Percentiles rank a stretch among this genome's conserved stretches.
phyloP scores from a whole-genome alignment of 352 stramenopile genomes.

The Pythium utonaiense region DNA sequence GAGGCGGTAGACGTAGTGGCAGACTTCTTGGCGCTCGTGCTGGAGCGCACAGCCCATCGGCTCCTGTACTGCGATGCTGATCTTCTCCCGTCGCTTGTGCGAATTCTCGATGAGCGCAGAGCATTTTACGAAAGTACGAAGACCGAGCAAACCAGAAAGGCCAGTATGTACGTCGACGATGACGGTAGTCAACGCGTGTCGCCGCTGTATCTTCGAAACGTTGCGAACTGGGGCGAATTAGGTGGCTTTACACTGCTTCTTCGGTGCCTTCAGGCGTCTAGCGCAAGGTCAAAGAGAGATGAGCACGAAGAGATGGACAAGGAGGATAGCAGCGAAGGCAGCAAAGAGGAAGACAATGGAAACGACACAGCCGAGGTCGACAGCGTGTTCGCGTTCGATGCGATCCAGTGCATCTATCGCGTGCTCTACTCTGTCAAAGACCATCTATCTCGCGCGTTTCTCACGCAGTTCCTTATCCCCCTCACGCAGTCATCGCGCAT shows the following conservation, averaged over 20 bases:
- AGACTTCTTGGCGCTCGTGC: constrained; percentile 47
- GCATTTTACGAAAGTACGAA: constrained; percentile 48
- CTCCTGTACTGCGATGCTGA: constrained; percentile 36
- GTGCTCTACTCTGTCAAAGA: constrained; percentile 63
- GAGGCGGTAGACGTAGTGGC: constrained; percentile 35
- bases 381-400: constrained; percentile 44
- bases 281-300: neutral
- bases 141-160: neutral
- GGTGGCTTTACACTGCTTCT: constrained; percentile 56
- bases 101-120: constrained; percentile 54
- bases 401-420: constrained; percentile 47
- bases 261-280: constrained; percentile 29
- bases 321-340: too few relatives aligned
- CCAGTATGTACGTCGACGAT: constrained; percentile 1
- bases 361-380: neutral
- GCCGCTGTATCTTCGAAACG: constrained; percentile 39
- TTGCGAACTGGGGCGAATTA: constrained; percentile 50
- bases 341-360: constrained; percentile 1
- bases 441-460: constrained; percentile 37
- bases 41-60: constrained; percentile 26
- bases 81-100: constrained; percentile 41
- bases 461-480: constrained; percentile 33
- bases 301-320: constrained; percentile 4
- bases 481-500: constrained; percentile 28
- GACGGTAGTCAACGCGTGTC: constrained; percentile 22